phyloP scores from a whole-genome alignment of 2,329 filamentous ascomycete species.

The Pseudogymnoascus sp. region DNA sequence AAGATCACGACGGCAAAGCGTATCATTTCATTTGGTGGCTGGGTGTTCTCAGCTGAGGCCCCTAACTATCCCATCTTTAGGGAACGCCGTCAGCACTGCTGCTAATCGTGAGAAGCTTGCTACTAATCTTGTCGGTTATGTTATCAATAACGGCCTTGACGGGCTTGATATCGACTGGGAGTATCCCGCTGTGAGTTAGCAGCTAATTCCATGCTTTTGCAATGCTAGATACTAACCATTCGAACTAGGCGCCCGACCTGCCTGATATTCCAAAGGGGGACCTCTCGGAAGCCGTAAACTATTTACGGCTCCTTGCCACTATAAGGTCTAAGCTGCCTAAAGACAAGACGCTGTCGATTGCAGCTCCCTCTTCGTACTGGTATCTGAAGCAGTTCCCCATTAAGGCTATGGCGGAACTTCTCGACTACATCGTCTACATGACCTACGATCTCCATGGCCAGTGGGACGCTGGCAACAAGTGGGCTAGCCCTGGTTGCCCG shows the following conservation, averaged over 20 bases:
- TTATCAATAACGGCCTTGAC: constrained; percentile 28
- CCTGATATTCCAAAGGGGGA: constrained; percentile 26
- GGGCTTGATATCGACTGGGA: constrained; percentile 28
- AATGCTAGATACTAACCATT: not conserved
- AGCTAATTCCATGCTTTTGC: constrained; percentile 7
- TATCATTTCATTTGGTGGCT: constrained; percentile 38
- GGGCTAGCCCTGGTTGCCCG: constrained; percentile 21
- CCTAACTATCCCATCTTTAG: constrained; percentile 32
- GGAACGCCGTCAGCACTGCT: constrained; percentile 22
- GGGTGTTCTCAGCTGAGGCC: constrained; percentile 34
- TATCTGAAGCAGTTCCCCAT: constrained; percentile 28
- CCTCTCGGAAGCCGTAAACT: constrained; percentile 26
- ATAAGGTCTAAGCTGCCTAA: constrained; percentile 19
- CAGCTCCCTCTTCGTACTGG: constrained; percentile 25
- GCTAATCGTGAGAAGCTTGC: constrained; percentile 29
- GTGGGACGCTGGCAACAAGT: constrained; percentile 26
- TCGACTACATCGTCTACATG: constrained; percentile 32
- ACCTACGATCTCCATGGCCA: constrained; percentile 32
- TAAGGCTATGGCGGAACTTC: constrained; percentile 16
- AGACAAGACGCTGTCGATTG: constrained; percentile 18
- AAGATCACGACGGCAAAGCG: constrained; percentile 24
- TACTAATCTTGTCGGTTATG: constrained; percentile 28
- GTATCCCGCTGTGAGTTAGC: constrained; percentile 25
- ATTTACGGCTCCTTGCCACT: constrained; percentile 23
- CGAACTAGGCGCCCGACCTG: not conserved